Conservation (phyloP, 768 basidiomycete genomes). For the Mycena galopus region DNA sequence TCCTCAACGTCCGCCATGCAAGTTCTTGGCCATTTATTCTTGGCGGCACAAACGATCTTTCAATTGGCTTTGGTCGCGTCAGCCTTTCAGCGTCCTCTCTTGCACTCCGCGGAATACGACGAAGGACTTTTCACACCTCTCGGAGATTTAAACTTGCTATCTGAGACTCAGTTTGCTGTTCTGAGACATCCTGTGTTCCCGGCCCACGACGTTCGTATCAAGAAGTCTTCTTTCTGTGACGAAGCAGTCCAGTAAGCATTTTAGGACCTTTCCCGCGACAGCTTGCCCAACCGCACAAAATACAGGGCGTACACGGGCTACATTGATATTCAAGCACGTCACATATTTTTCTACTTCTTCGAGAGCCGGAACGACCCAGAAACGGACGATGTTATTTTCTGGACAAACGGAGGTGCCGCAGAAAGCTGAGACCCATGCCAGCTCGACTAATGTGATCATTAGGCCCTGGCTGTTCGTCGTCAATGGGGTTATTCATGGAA, state of each 20-base stretch:
- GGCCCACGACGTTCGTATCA: slow-evolving; percentile 55
- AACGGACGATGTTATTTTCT: slow-evolving; percentile 72
- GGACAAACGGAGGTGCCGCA: slow-evolving; percentile 65
- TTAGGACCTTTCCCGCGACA: not conserved
- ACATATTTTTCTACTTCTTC: slow-evolving; percentile 84
- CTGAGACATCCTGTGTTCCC: slow-evolving; percentile 61
- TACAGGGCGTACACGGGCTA: slow-evolving; percentile 73
- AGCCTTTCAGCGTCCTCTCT: no score
- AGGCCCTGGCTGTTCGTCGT: slow-evolving; percentile 58
- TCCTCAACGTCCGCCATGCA: no score
- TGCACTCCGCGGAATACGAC: no score
- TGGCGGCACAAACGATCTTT: no score
- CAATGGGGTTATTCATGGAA: slow-evolving; percentile 81
- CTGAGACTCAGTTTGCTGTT: slow-evolving; percentile 50
- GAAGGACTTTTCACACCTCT: slow-evolving; percentile 35
- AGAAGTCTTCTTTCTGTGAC: slow-evolving; percentile 56
- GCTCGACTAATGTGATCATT: no score
- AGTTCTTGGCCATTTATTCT: no score
- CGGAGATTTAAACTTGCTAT: slow-evolving; percentile 38
- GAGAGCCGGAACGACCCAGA: slow-evolving; percentile 74
- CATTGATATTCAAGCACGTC: slow-evolving; percentile 73
- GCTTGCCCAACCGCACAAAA: not conserved
- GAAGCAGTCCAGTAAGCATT: slow-evolving; percentile 51
- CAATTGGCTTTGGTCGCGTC: no score
- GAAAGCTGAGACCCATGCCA: no score